These are phyloP conservation scores for Pyronema omphalodes DNA, from an alignment of 495 filamentous ascomycete genomes.

Conservation along the genomic window DNA sequence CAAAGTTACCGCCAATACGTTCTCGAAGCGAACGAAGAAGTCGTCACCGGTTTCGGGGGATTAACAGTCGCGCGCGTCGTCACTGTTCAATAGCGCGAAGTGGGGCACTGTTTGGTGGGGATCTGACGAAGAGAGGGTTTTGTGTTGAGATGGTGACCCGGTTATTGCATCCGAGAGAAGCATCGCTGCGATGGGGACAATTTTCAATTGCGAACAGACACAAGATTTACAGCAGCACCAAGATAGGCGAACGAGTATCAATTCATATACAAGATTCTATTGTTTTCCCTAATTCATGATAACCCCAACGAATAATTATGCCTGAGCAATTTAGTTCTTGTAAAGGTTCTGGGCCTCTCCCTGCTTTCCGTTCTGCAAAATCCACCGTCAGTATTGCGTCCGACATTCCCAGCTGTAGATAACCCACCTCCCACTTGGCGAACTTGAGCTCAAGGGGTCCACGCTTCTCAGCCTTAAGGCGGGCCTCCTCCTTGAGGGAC, in stretches of 20 bases:
- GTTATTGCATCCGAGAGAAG: background rate
- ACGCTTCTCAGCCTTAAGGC: slow-evolving; percentile 71
- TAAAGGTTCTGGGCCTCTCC: slow-evolving; percentile 16
- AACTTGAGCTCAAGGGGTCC: slow-evolving; percentile 81
- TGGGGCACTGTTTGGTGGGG: background rate
- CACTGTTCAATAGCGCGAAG: background rate
- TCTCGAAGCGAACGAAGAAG: too few species aligned
- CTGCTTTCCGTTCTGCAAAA: slow-evolving; percentile 80
- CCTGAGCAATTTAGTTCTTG: background rate
- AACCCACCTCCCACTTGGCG: slow-evolving; percentile 77
- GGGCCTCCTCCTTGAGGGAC: slow-evolving; percentile 82
- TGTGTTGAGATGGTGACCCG: background rate
- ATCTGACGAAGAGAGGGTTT: background rate
- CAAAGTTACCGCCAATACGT: too few species aligned
- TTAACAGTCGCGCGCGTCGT: too few species aligned
- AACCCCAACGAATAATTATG: background rate
- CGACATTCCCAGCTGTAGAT: slow-evolving; percentile 3
- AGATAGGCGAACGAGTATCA: background rate
- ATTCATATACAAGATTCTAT: background rate
- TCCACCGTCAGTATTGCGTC: background rate
- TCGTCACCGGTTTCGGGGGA: too few species aligned
- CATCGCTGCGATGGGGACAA: too few species aligned
- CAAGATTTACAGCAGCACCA: background rate
- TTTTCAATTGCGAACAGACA: background rate
- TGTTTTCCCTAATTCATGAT: background rate